Base-by-base conservation (phyloP, 371 early-diverging fungal genomes). In the Saksenaea oblongispora region DNA sequence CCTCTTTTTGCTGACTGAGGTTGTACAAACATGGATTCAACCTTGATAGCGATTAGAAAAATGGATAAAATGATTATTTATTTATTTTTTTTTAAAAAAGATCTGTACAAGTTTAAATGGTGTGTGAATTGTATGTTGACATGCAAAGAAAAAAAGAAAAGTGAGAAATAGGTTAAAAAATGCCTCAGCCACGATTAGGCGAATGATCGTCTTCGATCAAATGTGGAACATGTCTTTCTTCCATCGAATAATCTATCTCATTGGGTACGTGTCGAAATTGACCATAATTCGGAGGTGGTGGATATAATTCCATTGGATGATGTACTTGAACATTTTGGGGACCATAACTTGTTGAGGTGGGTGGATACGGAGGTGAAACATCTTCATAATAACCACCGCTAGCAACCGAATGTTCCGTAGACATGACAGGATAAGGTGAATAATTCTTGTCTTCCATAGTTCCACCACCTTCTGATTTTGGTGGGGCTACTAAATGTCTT, bases 91-190 rank as follows among this genome's bases (percentile, higher is more conserved):
- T 54, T 18, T n/a, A n/a, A n/a, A n/a, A n/a, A n/a, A n/a, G 14
- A 27, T 18, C 27, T 54, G 54, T 22, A 24, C n/a, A 27, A 22
- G 54, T 13, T 3, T 24, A 27, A 14, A 31, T 54, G 22, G 54
- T 57, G 58, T 5, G 51, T 17, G 24, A 64, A 64, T 11, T 69
- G 59, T 11, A 58, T 54, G 22, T 61, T 64, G 8, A 69, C 69
- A 47, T 18, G n/a, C 22, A 24, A 11, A 47, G n/a, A 22, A 47
- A 17, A 17, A 47, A 22, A 22, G 22, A 22, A 47, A 8, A 22
- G 11, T 11, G 3, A 47, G 5, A 22, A 10, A 5, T 18, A 41
- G 5, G 18, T n/a, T 41, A 14, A 14, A 41, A 1, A 14, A 41
- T 41, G 42, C 10, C 10, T 47, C 24, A 47, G 22, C 22, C 22